Evolutionary conservation across 2,329 filamentous ascomycete species (phyloP), one percentile per base, ranked within the genome.

Genomic region (Eurotiales sp.): DNA sequence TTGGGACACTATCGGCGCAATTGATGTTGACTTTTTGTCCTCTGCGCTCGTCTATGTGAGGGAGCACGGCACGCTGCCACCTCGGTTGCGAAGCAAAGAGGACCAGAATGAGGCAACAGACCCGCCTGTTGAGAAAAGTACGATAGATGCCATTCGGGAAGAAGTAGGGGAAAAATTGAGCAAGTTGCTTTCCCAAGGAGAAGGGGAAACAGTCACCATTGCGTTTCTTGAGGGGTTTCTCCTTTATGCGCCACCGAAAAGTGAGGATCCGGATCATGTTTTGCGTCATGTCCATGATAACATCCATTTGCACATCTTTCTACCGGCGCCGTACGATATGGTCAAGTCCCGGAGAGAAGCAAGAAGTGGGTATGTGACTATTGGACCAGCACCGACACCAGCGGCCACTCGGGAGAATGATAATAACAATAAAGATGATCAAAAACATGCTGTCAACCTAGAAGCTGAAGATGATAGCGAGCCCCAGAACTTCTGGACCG

Each of bases 191-290:
- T 15, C 29, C 21, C 21, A 34, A 50, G 32, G 27, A 21, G 27
- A 39, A 22, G 41, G 39, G 36, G 52, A 53, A 11, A 42, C 48
- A 43, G 67, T 77, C 0, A 74, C 74, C 0, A 72, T 93, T 22
- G 91, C 84, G 55, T 77, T 97, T 51, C 77, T 96, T 2, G 92
- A 97, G 63, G 92, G 92, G 0, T 96, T 97, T 65, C 76, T 97
- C 0, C 79, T 97, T 1, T 96, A 87, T 71, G 81, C 85, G 0
- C 74, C 69, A 0, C 65, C 69, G 0, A 50, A 29, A 15, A 17
- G 27, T 4, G 57, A 62, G 32, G 51, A 56, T 22, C 32, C 58
- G 12, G 39, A 53, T 1, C 68, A 70, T 52, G 57, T 61, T 0
- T 58, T 69, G 3, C 59, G 57, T 0, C 44, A 52, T 2, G 59